These are phyloP conservation scores for Cyclocybe aegerita DNA, from an alignment of 768 basidiomycete species.

Conservation along the genomic window DNA sequence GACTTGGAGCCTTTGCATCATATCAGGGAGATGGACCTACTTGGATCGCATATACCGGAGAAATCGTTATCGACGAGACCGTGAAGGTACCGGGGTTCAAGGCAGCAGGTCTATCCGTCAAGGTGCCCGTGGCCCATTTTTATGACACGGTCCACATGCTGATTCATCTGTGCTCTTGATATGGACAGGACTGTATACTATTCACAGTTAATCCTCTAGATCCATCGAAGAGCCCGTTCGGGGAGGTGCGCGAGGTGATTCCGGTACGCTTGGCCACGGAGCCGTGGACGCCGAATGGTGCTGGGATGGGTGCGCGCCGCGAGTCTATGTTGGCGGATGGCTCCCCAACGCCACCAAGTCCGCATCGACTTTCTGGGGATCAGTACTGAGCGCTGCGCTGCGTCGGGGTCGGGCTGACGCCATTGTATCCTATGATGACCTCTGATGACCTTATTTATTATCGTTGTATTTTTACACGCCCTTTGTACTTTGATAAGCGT, in stretches of 20 bases:
- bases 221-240: constrained; percentile 50
- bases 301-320: constrained; percentile 26
- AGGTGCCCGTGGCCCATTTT: constrained; percentile 37
- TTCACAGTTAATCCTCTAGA: constrained; percentile 61
- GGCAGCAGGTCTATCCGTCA: constrained; percentile 62
- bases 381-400: too few species aligned
- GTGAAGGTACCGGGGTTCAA: constrained; percentile 63
- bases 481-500: too few species aligned
- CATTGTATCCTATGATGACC: too few species aligned
- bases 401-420: too few species aligned
- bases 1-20: not conserved
- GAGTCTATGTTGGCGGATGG: constrained; percentile 13
- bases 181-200: constrained; percentile 60
- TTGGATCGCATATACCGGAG: constrained; percentile 62
- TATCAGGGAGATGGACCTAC: constrained; percentile 61
- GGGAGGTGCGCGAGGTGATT: constrained; percentile 59
- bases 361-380: not conserved
- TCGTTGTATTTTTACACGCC: too few species aligned
- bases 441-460: too few species aligned
- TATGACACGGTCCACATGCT: not conserved
- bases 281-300: constrained; percentile 44
- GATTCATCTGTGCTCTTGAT: not conserved
- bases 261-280: constrained; percentile 69
- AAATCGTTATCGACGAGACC: constrained; percentile 49
- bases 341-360: constrained; percentile 16